Evolutionary conservation across 148 eudicot species (phyloP), one percentile per base, ranked within the genome.

Genomic region (Selenicereus undatus): DNA sequence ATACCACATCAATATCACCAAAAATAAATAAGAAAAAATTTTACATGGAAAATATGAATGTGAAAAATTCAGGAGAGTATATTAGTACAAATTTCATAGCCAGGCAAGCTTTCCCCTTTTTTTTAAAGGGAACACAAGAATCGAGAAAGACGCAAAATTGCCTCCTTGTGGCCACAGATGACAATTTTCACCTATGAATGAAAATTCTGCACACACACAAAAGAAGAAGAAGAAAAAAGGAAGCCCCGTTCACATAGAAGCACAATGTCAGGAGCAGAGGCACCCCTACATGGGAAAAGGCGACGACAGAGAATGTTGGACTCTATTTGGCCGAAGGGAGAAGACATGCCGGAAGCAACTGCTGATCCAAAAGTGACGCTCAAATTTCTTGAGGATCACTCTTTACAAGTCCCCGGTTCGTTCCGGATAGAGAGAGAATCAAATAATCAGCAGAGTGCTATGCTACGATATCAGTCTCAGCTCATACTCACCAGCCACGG

Each of bases 401-500:
- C 45, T 17, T 45, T 32, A 48, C 64, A 48, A 62, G n/a, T 56
- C 62, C 62, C 20, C 22, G 6, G 62, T 56, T 74, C 50, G 35
- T 12, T 12, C 9, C 30, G 8, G 8, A 39, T 24, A 21, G 52
- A 9, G 14, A 30, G 43, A 39, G 43, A 39, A 39, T 39, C 43
- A 39, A 7, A 39, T 4, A 39, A 39, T 12, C 68, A 66, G 45
- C 62, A 32, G 52, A 66, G 36, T 36, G 74, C 32, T 8, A 60
- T 24, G 24, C 43, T 16, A 48, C 24, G 30, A n/a, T 13, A 73
- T 74, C 62, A 66, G 71, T 81, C 94, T 83, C 77, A 91, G 75
- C 81, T 91, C 94, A 73, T 91, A 91, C 62, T 91, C 92, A 5
- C 94, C 92, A 32, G 94, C 94, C 90, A 86, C 86, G 32, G 92